Evolutionary conservation across 768 basidiomycete species (phyloP).

Genomic region (Russula compacta): DNA sequence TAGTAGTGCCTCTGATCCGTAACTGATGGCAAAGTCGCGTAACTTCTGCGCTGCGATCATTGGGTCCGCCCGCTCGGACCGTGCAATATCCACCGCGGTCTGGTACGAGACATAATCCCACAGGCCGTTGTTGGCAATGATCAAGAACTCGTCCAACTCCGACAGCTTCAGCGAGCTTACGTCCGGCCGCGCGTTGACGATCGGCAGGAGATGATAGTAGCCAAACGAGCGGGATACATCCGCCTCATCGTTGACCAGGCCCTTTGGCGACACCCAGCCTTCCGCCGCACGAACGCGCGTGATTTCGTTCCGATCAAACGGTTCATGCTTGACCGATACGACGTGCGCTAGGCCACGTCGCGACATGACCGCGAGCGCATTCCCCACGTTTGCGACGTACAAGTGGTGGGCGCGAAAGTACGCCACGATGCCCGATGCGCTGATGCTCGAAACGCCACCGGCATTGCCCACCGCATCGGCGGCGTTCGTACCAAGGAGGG

Average conservation of each 20-base stretch:
- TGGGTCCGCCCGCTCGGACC: slow-evolving; percentile 58
- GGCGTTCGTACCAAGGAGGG: slow-evolving; percentile 30
- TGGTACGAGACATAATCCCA: slow-evolving; percentile 95
- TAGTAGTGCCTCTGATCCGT: slow-evolving; percentile 86
- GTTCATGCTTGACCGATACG: slow-evolving; percentile 78
- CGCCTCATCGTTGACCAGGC: slow-evolving; percentile 84
- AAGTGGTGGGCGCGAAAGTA: slow-evolving; percentile 75
- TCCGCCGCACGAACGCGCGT: slow-evolving; percentile 84
- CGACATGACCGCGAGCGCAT: slow-evolving; percentile 81
- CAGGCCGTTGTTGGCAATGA: slow-evolving; percentile 84
- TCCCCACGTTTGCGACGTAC: slow-evolving; percentile 86
- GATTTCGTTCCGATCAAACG: slow-evolving; percentile 79
- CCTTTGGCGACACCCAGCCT: slow-evolving; percentile 89
- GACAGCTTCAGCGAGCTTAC: slow-evolving; percentile 59
- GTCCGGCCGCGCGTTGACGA: slow-evolving; percentile 84
- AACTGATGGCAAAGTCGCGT: slow-evolving; percentile 93
- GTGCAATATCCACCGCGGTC: slow-evolving; percentile 92
- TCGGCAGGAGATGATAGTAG: slow-evolving; percentile 80
- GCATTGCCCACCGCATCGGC: slow-evolving; percentile 24
- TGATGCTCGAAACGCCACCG: slow-evolving; percentile 47
- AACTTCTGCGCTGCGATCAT: slow-evolving; percentile 95
- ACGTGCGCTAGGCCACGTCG: slow-evolving; percentile 61
- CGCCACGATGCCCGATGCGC: slow-evolving; percentile 78
- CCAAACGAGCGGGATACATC: slow-evolving; percentile 93
- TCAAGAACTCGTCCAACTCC: slow-evolving; percentile 90